These are phyloP conservation scores for Geranium rotundifolium DNA, from an alignment of 345 rosid species.

Conservation along the genomic window DNA sequence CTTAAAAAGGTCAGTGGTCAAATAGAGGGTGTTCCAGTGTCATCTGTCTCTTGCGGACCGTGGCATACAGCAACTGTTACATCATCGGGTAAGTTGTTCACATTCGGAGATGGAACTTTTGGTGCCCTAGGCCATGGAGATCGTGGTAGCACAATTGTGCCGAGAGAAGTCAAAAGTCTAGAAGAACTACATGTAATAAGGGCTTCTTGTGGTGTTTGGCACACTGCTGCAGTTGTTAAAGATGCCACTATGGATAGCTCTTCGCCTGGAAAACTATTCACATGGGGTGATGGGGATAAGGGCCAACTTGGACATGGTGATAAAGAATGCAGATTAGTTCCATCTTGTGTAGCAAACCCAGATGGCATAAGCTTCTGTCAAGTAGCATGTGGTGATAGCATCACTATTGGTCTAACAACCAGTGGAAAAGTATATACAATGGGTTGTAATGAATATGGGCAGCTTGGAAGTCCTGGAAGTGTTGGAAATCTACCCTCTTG, in stretches of 20 bases:
- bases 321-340: conserved; percentile 36
- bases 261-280: conserved; percentile 43
- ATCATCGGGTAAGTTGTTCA: conserved; percentile 55
- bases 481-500: conserved; percentile 30
- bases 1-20: conserved; percentile 44
- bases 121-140: conserved; percentile 77
- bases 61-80: conserved; percentile 66
- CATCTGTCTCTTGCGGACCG: conserved; percentile 64
- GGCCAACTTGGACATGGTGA: conserved; percentile 58
- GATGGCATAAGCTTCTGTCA: conserved; percentile 38
- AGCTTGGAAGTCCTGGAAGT: conserved; percentile 30
- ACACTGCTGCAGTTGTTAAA: conserved; percentile 59
- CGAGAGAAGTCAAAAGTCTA: conserved; percentile 58
- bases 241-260: conserved; percentile 19
- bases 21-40: conserved; percentile 49
- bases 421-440: conserved; percentile 42
- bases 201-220: conserved; percentile 75
- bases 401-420: conserved; percentile 39
- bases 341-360: conserved; percentile 33
- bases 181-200: conserved; percentile 45
- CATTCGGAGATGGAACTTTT: conserved; percentile 79
- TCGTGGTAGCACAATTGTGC: conserved; percentile 30
- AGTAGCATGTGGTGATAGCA: conserved; percentile 54
- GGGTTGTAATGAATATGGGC: conserved; percentile 42
- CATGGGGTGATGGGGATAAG: conserved; percentile 61